Base-by-base conservation (phyloP, 306 rosid genomes). In the Rosa persica region DNA sequence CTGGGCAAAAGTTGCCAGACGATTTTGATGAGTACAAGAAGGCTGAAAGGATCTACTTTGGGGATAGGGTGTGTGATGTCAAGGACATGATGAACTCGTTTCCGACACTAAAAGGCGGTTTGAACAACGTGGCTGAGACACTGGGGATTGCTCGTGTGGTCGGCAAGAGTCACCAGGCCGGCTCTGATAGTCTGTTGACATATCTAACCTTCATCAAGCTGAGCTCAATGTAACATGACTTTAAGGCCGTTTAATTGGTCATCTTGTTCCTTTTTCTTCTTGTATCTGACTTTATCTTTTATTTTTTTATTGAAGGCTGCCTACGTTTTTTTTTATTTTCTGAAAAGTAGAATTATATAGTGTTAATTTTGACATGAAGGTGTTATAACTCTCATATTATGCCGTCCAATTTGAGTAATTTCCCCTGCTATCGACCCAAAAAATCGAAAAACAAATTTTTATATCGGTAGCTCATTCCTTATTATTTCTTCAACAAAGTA, bases 161-260 rank as follows among this genome's bases (percentile, higher is more conserved):
- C 1, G 70, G 55, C 19, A 58, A 74, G 78, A 74, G 69, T 42
- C 78, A 74, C 39, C 78, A 58, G 57, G 78, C 70, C 19, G 70
- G 57, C 20, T 74, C 44, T 43, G 78, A 74, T 58, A 58, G 78
- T 58, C 68, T 74, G 2, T 22, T 74, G 78, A 74, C 78, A 42
- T 42, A 27, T 36, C 69, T 15, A 5, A 74, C 54, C 11, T 74
- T 22, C 43, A 1, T 25, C 19, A 58, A 23, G 69, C 78, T 42
- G 44, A 42, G 44, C 44, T 42, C 44, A 1, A 42, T 42, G 44
- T 49, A 49, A 51, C 57, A 51, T 12, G 60, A 19, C 22, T 55
- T 55, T n/a, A 55, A 20, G 25, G 61, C 25, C 7, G 61, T 52
- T n/a, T 2, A 55, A 4, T 54, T 7, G 61, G 20, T 55, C 61